Base-by-base conservation (phyloP, 192 early-diverging fungal species). In the Coemansia sp. region DNA sequence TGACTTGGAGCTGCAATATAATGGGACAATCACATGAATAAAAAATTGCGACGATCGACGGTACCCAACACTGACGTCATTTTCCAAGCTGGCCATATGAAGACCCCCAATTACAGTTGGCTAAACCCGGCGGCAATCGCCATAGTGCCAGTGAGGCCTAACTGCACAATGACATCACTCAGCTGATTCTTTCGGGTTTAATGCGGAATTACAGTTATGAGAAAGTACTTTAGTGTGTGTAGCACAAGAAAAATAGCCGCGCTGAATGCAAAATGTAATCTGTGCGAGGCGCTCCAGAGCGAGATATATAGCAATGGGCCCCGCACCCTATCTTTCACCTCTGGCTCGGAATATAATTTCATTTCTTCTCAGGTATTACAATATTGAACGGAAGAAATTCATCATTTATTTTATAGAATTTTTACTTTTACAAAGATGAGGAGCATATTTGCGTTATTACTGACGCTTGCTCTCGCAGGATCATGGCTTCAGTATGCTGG, bases 271-370 rank as follows among this genome's bases (percentile, higher is more conserved):
- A 49, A 19, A 19, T 35, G 32, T 35, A 49, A 19, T 16, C 16
- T 45, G 41, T 45, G 41, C 41, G 41, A 45, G 41, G 41, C 41
- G 41, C 48, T 49, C 48, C 19, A 49, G 48, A 49, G n/a, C n/a
- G 48, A 35, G 41, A 45, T 45, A 45, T 45, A 45, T 45, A 45
- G 41, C 41, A 45, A 45, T 16, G 12, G 14, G 41, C 41, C 48
- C 48, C 48, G 48, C 48, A 18, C 48, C n/a, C 48, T 20, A 20
- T 19, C n/a, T 5, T 13, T n/a, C 13, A 12, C 43, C n/a, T 47
- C 6, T n/a, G 43, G 6, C 43, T 18, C 43, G n/a, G n/a, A 18
- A n/a, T 47, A 13, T 47, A 47, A n/a, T 47, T 47, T 47, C n/a
- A 3, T n/a, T 47, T n/a, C n/a, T 47, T 47, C n/a, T 47, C 43